Conservation (phyloP, 2,329 filamentous ascomycete genomes). For the Sclerotinia spermophila region DNA sequence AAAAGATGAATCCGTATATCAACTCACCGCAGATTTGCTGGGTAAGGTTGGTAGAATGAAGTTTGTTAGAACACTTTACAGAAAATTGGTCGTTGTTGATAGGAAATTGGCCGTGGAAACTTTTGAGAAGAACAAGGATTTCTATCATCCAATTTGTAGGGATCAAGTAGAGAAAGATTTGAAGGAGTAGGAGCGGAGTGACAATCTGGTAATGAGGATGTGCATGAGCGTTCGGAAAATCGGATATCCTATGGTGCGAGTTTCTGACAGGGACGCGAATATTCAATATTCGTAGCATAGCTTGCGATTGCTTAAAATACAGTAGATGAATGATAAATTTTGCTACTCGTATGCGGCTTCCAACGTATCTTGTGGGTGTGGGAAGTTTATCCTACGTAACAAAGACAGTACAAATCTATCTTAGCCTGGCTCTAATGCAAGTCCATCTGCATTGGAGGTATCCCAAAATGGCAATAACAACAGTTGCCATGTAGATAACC, state of each 20-base stretch:
- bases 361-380: too few species aligned
- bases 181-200: conserved; percentile 3
- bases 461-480: too few species aligned
- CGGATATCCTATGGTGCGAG: background rate
- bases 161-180: conserved; percentile 85
- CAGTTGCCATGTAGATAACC: too few species aligned
- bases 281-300: background rate
- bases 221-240: background rate
- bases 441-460: too few species aligned
- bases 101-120: conserved; percentile 71
- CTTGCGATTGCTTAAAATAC: background rate
- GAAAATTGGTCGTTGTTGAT: conserved; percentile 71
- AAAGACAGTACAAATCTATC: background rate
- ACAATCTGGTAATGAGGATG: background rate
- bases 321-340: background rate
- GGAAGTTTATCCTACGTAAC: too few species aligned
- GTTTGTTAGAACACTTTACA: conserved; percentile 85
- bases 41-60: conserved; percentile 92
- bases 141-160: conserved; percentile 93
- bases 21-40: conserved; percentile 69
- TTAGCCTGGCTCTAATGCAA: background rate
- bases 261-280: background rate
- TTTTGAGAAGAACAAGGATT: conserved; percentile 82
- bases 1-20: conserved; percentile 64
- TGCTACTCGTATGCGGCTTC: background rate